A percentile compares a stretch with the other conserved stretches of the same genome.
Conservation (phyloP, 106 monocot genomes). For the Dendrobium catenatum region DNA sequence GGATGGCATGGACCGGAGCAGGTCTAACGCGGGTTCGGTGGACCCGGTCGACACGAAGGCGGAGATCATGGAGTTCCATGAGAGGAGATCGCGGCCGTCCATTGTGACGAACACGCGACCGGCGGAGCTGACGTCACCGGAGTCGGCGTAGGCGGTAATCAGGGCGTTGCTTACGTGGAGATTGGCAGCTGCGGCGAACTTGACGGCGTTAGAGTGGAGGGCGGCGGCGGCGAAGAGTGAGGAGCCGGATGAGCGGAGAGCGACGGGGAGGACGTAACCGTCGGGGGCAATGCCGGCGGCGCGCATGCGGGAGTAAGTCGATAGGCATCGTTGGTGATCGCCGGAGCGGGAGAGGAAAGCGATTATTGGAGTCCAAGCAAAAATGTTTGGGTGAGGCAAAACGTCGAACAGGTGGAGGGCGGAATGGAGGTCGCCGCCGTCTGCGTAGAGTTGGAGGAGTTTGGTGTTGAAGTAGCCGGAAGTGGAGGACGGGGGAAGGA, state of each 20-base stretch:
- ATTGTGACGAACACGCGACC: constrained; percentile 15
- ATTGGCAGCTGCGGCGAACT: constrained; percentile 7
- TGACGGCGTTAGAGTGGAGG: constrained; percentile 26
- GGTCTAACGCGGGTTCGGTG: constrained; percentile 3
- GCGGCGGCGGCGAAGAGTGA: not conserved
- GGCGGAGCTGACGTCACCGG: constrained; percentile 10
- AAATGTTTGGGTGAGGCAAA: constrained; percentile 21
- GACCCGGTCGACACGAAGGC: constrained; percentile 13
- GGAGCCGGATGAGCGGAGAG: constrained; percentile 17
- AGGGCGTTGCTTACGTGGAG: constrained; percentile 6
- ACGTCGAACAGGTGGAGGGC: constrained; percentile 20
- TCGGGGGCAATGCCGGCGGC: constrained; percentile 18
- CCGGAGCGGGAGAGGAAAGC: constrained; percentile 17
- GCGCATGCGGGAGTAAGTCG: constrained; percentile 19
- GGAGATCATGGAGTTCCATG: constrained; percentile 27
- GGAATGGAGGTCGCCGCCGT: constrained; percentile 15
- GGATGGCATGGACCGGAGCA: constrained; percentile 22
- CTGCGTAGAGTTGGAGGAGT: constrained; percentile 28
- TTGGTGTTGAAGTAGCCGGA: constrained; percentile 17
- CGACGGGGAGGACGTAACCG: constrained; percentile 21
- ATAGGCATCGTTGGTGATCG: constrained; percentile 4
- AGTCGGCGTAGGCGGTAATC: constrained; percentile 17
- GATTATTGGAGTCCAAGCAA: constrained; percentile 27
- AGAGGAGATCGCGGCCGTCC: constrained; percentile 7
- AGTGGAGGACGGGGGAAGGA: constrained; percentile 3